Evolutionary conservation across 371 early-diverging fungal genomes (phyloP), one percentile per base, ranked within the genome.

Genomic region (Zychaea mexicana): DNA sequence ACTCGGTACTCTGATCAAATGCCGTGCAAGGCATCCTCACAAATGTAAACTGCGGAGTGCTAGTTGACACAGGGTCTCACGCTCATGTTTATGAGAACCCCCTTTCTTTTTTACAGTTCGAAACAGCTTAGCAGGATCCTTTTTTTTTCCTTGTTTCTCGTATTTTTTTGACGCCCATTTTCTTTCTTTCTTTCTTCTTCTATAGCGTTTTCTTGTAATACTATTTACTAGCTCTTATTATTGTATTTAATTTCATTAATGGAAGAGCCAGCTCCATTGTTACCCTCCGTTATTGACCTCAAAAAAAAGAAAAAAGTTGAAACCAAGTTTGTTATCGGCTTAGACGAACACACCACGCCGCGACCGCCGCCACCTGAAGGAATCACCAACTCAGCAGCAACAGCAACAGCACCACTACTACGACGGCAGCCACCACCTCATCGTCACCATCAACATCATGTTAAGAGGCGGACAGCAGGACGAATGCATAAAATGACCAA

Each of bases 391-490:
- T 19, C 21, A 26, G 21, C 59, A 42, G 42, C 30, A 13, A 10
- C 32, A 55, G 31, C 32, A 42, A 27, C 30, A 13, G 21, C 32
- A 55, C n/a, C 32, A 12, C 31, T n/a, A 32, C 24, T 49, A 24
- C 21, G 59, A 45, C 42, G 59, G n/a, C n/a, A n/a, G n/a, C n/a
- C n/a, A n/a, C n/a, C n/a, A 8, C 53, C 52, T 19, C 52, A 61
- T 61, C 62, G 62, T 27, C 62, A 61, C 15, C 52, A 61, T 61
- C 62, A 53, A 19, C 62, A 61, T 26, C 62, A 61, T 61, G 62
- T 53, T 19, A 61, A 61, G 27, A 52, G 62, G 19, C 52, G 54
- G 46, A 39, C 32, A 10, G 33, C 30, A 9, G 62, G 62, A 8
- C 52, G 53, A 53, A 53, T 52, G 39, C 52, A 49, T 28, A 45